Evolutionary conservation across 208 protist genomes (phyloP).

Genomic region (Acanthamoeba quina): DNA sequence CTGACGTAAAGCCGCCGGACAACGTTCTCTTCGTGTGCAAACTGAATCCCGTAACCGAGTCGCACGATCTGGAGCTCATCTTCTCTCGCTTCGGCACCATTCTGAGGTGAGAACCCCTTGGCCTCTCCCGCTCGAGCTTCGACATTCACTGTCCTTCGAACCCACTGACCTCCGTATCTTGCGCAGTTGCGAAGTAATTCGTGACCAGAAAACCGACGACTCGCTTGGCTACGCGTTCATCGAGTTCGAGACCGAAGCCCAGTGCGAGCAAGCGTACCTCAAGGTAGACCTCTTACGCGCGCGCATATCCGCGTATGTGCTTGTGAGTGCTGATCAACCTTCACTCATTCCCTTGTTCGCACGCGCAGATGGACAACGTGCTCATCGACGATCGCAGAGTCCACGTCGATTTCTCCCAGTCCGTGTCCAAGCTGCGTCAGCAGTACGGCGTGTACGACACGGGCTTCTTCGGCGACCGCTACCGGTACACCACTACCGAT

Average conservation of each 20-base stretch:
- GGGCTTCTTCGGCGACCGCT: conserved; percentile 58
- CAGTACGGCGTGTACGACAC: conserved; percentile 33
- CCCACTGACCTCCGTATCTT: too few relatives aligned
- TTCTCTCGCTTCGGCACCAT: conserved; percentile 97
- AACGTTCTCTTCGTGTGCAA: conserved; percentile 99
- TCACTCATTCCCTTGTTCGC: too few relatives aligned
- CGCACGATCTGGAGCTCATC: conserved; percentile 96
- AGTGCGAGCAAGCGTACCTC: conserved; percentile 81
- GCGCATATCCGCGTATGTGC: conserved; percentile 57
- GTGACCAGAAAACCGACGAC: conserved; percentile 89
- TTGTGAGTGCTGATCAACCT: too few relatives aligned
- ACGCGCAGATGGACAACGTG: conserved; percentile 96
- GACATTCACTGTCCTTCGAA: not conserved
- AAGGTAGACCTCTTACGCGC: conserved; percentile 16
- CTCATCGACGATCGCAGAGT: conserved; percentile 98
- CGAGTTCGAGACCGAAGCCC: conserved; percentile 95
- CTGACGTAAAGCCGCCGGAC: conserved; percentile 96
- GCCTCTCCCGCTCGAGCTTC: not conserved
- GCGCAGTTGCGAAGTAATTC: conserved; percentile 87
- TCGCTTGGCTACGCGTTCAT: conserved; percentile 98
- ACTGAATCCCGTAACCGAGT: conserved; percentile 97
- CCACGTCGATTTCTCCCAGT: conserved; percentile 98
- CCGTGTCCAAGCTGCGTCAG: conserved; percentile 92
- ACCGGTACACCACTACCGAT: conserved; percentile 7
- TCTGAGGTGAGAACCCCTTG: conserved; percentile 79